phyloP scores from a whole-genome alignment of 495 filamentous ascomycete genomes.

The Emericellopsis terricola region DNA sequence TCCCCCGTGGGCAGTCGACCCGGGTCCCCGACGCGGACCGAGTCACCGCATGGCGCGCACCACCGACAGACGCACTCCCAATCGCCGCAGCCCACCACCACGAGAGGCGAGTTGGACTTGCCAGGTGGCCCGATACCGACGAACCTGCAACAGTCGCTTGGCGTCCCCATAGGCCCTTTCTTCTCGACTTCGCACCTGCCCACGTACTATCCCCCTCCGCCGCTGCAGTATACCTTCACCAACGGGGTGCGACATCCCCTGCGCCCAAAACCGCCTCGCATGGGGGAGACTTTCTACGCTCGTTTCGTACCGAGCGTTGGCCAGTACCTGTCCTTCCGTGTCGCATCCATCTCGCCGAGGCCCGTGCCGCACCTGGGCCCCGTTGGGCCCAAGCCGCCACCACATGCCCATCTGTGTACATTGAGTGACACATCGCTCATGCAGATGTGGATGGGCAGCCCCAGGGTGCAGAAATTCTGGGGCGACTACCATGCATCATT shows the following conservation, averaged over 20 bases:
- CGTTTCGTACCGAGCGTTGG: slow-evolving; percentile 67
- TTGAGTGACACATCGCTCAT: slow-evolving; percentile 56
- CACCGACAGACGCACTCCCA: neutral
- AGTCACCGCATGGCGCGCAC: slow-evolving; percentile 12
- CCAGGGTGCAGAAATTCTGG: slow-evolving; percentile 72
- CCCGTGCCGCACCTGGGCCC: slow-evolving; percentile 37
- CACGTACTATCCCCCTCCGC: slow-evolving; percentile 75
- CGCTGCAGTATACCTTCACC: slow-evolving; percentile 64
- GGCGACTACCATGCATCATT: slow-evolving; percentile 52
- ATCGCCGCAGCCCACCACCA: neutral
- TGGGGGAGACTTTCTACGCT: slow-evolving; percentile 78
- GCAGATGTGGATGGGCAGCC: slow-evolving; percentile 78
- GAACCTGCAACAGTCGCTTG: slow-evolving; percentile 9
- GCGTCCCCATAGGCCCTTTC: slow-evolving; percentile 43
- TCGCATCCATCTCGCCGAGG: slow-evolving; percentile 41
- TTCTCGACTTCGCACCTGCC: slow-evolving; percentile 64
- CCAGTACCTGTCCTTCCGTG: slow-evolving; percentile 78
- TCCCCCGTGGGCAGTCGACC: slow-evolving; percentile 34
- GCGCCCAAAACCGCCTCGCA: slow-evolving; percentile 71
- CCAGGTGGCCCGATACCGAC: slow-evolving; percentile 13
- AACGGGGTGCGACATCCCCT: slow-evolving; percentile 70
- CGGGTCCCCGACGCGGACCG: slow-evolving; percentile 39
- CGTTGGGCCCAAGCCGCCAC: slow-evolving; percentile 17
- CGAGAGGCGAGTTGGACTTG: slow-evolving; percentile 5
- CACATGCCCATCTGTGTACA: slow-evolving; percentile 13